Evolutionary conservation across 208 protist genomes (phyloP), one percentile per base, ranked within the genome.

Genomic region (Trichomonas vaginalis): DNA sequence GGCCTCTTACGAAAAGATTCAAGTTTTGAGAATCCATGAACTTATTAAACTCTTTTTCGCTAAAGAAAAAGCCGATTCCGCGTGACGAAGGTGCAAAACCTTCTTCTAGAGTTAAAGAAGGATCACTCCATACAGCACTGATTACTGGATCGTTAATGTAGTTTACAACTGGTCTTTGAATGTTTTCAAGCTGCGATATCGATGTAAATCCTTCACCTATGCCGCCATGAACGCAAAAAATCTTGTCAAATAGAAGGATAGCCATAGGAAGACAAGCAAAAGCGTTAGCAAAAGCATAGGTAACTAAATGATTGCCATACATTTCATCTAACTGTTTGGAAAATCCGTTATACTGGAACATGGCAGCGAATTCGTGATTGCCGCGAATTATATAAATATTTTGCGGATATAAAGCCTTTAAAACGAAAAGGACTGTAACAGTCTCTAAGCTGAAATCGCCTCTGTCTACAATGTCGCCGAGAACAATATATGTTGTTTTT

Each of bases 321-420:
- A 98, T 98, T 79, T 97, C 95, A 96, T 97, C 95, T 61, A 98
- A 98, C 95, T 98, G 98, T 86, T 98, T 97, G 95, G 98, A 98
- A 95, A 98, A 98, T 45, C 98, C 98, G 96, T 98, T 98, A 0
- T 98, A 97, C 98, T 98, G 98, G 23, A 98, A 98, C 87, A 99
- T 98, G 96, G 98, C 98, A 62, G 98, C 96, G 48, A 95, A 97
- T 96, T 99, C 98, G 97, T 99, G 98, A 96, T 99, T 99, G 21
- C 98, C 98, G 49, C 98, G 96, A 14, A 99, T 95, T 1, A 99
- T 96, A 27, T 97, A 98, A 48, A 99, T 98, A 80, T 97, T 96
- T 45, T 98, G 96, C 37, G 98, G 98, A 45, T 98, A 99, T 45
- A 56, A 21, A 40, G 96, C 32, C 56, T 95, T 95, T 0, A 56